Evolutionary conservation across 352 stramenopile genomes (phyloP), one percentile per base, ranked within the genome.

Genomic region (Pilasporangium apinafurcum): DNA sequence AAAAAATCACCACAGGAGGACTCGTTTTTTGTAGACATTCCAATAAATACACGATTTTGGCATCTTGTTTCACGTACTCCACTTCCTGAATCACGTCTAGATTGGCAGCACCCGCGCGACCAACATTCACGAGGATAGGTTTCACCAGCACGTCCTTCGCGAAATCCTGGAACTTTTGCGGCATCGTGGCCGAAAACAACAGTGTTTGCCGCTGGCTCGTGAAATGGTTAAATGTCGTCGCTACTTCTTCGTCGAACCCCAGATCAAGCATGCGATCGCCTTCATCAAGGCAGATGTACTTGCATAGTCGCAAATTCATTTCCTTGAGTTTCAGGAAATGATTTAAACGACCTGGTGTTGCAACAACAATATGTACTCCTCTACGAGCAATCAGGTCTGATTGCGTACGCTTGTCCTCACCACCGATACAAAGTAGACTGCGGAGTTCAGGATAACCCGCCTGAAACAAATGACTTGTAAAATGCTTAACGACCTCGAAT

Each of bases 141-240:
- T 95, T 83, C 8, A 99, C 91, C 12, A 99, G 70, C 53, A 92
- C 81, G 49, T 92, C 69, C 56, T 98, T 97, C 20, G 96, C 96
- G 72, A 99, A 99, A 59, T 99, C 95, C 65, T 98, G 93, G 70
- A 99, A 98, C 54, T 99, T 99, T 55, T 98, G 95, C 0, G 97
- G 97, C 91, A 99, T 99, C 14, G 97, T 99, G 25, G 97, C 97
- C 29, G 81, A 97, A 63, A 99, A 99, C 25, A 99, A 68, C 32
- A 99, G 81, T 25, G 96, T 99, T 70, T 99, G 96, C 13, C 96
- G 83, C 79, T 99, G 96, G 36, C 77, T 71, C 13, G 75, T 83
- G 56, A 99, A 99, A 50, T 98, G 89, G 58, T 98, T 98, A 61
- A 99, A 98, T 28, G 98, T 99, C 33, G 95, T 91, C 36, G 91